Percentiles rank a stretch among this genome's conserved stretches.
These are phyloP conservation scores for Polytolypa hystricis DNA, from an alignment of 2,329 filamentous ascomycete species.

Conservation along the genomic window DNA sequence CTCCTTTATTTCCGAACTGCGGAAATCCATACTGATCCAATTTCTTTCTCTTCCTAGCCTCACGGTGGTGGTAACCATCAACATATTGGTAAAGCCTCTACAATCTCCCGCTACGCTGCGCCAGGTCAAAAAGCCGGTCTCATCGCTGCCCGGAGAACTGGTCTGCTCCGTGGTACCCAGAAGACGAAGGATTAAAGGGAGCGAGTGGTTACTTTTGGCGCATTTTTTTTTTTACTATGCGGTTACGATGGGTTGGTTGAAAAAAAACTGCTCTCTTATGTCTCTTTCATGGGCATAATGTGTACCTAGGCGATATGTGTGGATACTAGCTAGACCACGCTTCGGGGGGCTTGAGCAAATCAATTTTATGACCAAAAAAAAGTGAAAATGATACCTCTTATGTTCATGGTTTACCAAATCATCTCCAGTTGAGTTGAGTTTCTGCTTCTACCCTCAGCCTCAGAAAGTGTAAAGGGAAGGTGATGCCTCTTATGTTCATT, in stretches of 20 bases:
- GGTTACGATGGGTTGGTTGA: constrained; percentile 9
- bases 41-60: constrained; percentile 38
- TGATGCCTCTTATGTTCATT: too few species aligned
- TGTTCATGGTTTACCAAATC: too few species aligned
- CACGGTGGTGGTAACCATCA: constrained; percentile 99
- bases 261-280: constrained; percentile 1
- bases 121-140: constrained; percentile 99
- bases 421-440: too few species aligned
- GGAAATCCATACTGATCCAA: too few species aligned
- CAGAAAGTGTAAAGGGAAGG: too few species aligned
- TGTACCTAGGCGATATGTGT: too few species aligned
- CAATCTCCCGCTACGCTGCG: constrained; percentile 94
- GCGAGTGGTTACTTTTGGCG: constrained; percentile 28
- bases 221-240: constrained; percentile 50
- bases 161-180: constrained; percentile 99
- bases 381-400: too few species aligned
- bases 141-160: constrained; percentile 97
- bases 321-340: too few species aligned
- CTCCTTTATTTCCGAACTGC: too few species aligned
- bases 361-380: neutral
- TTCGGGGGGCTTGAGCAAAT: neutral
- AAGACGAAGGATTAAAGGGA: constrained; percentile 92
- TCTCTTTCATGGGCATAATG: too few species aligned
- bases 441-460: too few species aligned
- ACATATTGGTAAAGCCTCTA: constrained; percentile 99